Conservation (phyloP, 2,329 filamentous ascomycete species). For the Fusarium metavorans region DNA sequence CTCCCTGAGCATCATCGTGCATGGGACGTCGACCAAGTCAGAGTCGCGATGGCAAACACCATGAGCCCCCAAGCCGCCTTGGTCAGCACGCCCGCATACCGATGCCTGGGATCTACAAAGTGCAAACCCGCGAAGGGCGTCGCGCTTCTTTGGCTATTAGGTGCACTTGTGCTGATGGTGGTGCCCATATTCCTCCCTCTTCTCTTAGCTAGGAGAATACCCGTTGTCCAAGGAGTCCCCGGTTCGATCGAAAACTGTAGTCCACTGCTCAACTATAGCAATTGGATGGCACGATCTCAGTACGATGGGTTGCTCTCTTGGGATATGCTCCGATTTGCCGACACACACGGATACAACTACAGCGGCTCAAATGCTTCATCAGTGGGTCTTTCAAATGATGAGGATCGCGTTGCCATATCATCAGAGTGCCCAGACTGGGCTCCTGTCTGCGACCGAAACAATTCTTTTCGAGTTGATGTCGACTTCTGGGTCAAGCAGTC, state of each 20-base stretch:
- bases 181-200: neutral
- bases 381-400: neutral
- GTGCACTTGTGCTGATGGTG: neutral
- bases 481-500: neutral
- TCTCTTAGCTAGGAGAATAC: neutral
- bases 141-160: neutral
- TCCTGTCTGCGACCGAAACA: neutral
- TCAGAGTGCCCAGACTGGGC: neutral
- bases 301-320: neutral
- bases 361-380: neutral
- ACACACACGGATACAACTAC: neutral
- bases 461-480: neutral
- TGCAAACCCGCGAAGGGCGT: neutral
- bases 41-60: conserved; percentile 4
- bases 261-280: neutral
- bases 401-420: neutral
- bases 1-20: conserved; percentile 1
- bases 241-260: neutral
- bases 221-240: neutral
- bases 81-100: neutral
- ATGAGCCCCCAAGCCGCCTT: neutral
- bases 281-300: neutral
- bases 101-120: neutral
- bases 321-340: neutral
- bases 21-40: conserved; percentile 6